Conservation (phyloP, 2,329 filamentous ascomycete species). For the Dothistroma septosporum region DNA sequence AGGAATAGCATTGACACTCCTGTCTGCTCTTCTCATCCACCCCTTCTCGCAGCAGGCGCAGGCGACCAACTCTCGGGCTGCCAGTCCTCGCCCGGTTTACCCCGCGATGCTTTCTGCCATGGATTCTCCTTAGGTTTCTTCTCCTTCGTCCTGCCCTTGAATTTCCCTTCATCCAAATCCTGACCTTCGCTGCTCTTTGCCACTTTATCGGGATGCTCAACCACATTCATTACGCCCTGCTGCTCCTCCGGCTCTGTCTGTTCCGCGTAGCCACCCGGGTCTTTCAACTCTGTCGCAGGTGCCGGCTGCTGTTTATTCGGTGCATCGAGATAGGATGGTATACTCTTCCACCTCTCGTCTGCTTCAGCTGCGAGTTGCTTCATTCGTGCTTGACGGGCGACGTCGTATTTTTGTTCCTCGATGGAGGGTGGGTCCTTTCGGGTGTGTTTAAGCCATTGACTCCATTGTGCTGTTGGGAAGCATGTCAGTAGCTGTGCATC, state of each 20-base stretch:
- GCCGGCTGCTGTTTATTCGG: conserved; percentile 48
- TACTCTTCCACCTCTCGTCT: conserved; percentile 58
- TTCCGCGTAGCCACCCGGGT: conserved; percentile 37
- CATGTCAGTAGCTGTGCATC: not conserved
- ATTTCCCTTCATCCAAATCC: conserved; percentile 32
- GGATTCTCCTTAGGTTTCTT: conserved; percentile 33
- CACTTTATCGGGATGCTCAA: conserved; percentile 33
- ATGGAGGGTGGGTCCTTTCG: conserved; percentile 54
- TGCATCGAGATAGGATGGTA: conserved; percentile 56
- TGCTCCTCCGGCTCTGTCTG: conserved; percentile 32
- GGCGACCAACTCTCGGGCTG: conserved; percentile 47
- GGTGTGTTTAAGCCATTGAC: conserved; percentile 64
- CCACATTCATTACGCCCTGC: conserved; percentile 32
- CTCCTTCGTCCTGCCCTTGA: conserved; percentile 28
- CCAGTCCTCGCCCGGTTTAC: conserved; percentile 44
- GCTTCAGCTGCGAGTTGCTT: conserved; percentile 57
- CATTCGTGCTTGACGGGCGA: conserved; percentile 54
- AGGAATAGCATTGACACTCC: too few relatives aligned
- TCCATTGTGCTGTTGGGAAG: conserved; percentile 55
- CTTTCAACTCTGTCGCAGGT: conserved; percentile 44
- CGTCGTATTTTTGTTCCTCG: conserved; percentile 56
- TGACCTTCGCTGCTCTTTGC: conserved; percentile 26
- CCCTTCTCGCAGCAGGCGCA: conserved; percentile 34
- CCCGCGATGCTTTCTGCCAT: conserved; percentile 38
- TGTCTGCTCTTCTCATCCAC: conserved; percentile 15